A percentile compares a stretch with the other conserved stretches of the same genome.
Conservation (phyloP, 148 eudicot species). For the Rhododendron griersonianum region DNA sequence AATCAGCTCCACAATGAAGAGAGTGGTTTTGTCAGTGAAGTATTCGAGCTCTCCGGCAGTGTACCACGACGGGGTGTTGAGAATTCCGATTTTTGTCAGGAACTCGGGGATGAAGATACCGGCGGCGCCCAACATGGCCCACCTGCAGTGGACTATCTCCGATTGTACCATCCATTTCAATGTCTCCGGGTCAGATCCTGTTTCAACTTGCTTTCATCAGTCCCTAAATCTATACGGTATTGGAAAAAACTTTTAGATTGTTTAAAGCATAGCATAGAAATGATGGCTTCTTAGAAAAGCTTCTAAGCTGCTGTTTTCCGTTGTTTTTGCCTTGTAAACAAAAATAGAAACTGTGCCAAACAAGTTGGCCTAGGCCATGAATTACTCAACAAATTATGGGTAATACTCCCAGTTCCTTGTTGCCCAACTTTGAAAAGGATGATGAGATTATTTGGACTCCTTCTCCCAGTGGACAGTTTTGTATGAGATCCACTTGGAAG, state of each 20-base stretch:
- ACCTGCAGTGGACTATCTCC: slow-evolving; percentile 87
- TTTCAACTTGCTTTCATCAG: neutral
- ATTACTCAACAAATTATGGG: neutral
- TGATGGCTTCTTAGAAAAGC: neutral
- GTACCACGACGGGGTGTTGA: slow-evolving; percentile 98
- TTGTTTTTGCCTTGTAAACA: neutral
- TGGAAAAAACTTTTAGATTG: neutral
- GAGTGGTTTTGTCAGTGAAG: slow-evolving; percentile 95
- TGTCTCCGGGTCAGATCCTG: slow-evolving; percentile 94
- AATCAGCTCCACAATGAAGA: slow-evolving; percentile 70
- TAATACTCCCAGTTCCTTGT: neutral
- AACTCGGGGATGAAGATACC: slow-evolving; percentile 98
- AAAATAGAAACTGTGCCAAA: neutral
- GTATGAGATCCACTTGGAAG: neutral
- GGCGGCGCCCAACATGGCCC: slow-evolving; percentile 99
- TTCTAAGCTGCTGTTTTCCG: neutral
- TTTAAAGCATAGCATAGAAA: neutral
- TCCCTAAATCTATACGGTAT: neutral
- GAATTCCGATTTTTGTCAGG: slow-evolving; percentile 81
- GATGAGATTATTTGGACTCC: neutral
- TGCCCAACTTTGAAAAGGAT: neutral
- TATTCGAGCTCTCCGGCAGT: slow-evolving; percentile 91
- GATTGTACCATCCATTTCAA: slow-evolving; percentile 81
- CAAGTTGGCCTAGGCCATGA: neutral
- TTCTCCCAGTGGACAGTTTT: neutral